phyloP scores from a whole-genome alignment of 257 asterid genomes.

The Marsdenia floribunda region DNA sequence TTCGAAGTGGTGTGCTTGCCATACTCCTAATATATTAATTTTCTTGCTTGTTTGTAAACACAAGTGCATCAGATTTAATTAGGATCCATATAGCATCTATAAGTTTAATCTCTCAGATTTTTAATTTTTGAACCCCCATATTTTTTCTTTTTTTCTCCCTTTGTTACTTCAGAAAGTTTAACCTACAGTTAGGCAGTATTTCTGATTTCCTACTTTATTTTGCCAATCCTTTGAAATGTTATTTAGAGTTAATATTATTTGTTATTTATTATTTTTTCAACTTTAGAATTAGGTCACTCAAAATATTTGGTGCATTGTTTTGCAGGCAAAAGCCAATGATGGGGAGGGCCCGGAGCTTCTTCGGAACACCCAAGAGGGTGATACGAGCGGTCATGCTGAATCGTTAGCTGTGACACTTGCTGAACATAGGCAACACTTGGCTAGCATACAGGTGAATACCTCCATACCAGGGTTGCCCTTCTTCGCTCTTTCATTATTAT shows the following conservation, averaged over 20 bases:
- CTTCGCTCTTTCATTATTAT: not conserved
- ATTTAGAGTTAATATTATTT: not conserved
- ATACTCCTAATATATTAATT: not conserved
- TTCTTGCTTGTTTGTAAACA: no score
- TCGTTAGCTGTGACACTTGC: slow-evolving; percentile 82
- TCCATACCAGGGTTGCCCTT: slow-evolving; percentile 1
- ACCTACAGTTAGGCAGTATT: not conserved
- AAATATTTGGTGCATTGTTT: slow-evolving; percentile 10
- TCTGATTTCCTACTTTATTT: not conserved
- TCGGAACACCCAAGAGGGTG: slow-evolving; percentile 59
- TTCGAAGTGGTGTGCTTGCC: not conserved
- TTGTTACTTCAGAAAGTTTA: not conserved
- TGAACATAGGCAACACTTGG: slow-evolving; percentile 89
- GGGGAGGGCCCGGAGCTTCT: slow-evolving; percentile 98
- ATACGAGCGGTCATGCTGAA: slow-evolving; percentile 81
- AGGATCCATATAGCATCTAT: not conserved
- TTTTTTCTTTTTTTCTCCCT: not conserved
- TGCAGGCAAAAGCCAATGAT: slow-evolving; percentile 86
- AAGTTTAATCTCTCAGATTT: not conserved
- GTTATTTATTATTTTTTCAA: not conserved
- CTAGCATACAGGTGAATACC: slow-evolving; percentile 82
- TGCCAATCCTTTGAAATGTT: not conserved
- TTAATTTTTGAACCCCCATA: not conserved
- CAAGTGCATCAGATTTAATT: no score
- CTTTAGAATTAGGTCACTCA: slow-evolving; percentile 9